Base-by-base conservation (phyloP, 352 stramenopile genomes). In the Globisporangium mamillatum region DNA sequence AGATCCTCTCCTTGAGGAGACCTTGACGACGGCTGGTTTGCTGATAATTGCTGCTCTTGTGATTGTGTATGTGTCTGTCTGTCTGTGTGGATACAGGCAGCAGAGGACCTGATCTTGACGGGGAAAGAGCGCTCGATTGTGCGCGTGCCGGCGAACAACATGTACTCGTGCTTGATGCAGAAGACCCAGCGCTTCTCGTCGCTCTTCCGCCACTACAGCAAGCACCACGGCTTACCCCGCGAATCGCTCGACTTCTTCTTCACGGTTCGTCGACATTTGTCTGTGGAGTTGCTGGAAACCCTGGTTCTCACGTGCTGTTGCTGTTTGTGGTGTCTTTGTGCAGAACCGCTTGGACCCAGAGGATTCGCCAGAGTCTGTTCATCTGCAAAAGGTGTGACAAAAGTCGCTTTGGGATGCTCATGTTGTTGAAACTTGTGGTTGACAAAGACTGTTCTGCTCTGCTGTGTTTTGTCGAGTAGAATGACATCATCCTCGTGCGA, bases 181-280 rank as follows among this genome's bases (percentile, higher is more conserved):
- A 99, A 99, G 78, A 98, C 96, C 22, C 97, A 99, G 82, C 91
- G 95, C 22, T 99, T 99, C 76, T 98, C 94, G 32, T 98, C 90
- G 63, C 88, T 99, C 22, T 99, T 99, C 71, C 95, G 96, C 57
- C 97, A 99, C 81, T 99, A 99, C 78, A 98, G 95, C 75, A 99
- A 99, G 77, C 98, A 99, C 80, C 97, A 99, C 78, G 97, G 97
- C 4, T 72, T 99, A 50, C 84, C 95, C 9, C 97, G 98, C 71
- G 96, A 99, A 64, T 94, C 97, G 67, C 82, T 99, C 41, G 97
- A 98, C 72, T 99, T 99, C 70, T 99, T 98, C 80, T 99, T 99
- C 75, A 97, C 91, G 67, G 91, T 95, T 63, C 60, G 60, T 65
- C 34, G 24, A 8, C 8, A 2, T 34, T 36, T 66, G 36, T 29